Evolutionary conservation across 2,329 filamentous ascomycete species (phyloP).

Genomic region (Colletotrichum eremochloae): DNA sequence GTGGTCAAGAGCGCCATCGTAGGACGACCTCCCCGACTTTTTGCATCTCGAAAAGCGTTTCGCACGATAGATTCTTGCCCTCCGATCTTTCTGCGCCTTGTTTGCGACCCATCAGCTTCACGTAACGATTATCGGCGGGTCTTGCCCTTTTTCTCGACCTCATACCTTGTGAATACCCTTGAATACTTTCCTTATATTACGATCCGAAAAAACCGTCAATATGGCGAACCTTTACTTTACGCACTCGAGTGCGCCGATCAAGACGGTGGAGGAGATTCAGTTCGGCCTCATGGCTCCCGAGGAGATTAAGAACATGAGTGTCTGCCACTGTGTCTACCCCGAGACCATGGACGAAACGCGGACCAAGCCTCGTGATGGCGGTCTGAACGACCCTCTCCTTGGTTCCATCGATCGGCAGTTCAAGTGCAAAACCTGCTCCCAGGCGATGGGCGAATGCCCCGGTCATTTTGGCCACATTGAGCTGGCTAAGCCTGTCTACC

Average conservation of each 20-base stretch:
- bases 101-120: constrained; percentile 45
- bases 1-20: constrained; percentile 59
- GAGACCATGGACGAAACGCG: constrained; percentile 99
- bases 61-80: constrained; percentile 45
- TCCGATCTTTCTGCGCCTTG: constrained; percentile 45
- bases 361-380: constrained; percentile 88
- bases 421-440: constrained; percentile 95
- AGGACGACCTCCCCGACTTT: constrained; percentile 49
- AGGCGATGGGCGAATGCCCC: constrained; percentile 95
- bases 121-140: constrained; percentile 32
- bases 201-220: constrained; percentile 57
- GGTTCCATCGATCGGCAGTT: constrained; percentile 96
- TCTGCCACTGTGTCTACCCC: constrained; percentile 95
- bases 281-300: constrained; percentile 98
- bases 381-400: constrained; percentile 94
- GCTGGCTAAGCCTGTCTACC: constrained; percentile 94
- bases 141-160: constrained; percentile 14
- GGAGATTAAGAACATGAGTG: constrained; percentile 99
- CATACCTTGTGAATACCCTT: constrained; percentile 12
- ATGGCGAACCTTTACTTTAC: constrained; percentile 95
- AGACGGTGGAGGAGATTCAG: constrained; percentile 98
- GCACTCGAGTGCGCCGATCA: constrained; percentile 94
- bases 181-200: constrained; percentile 40
- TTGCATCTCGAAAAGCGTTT: constrained; percentile 51
- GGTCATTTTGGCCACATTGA: constrained; percentile 99